These are phyloP conservation scores for Colletotrichum sp. DNA, from an alignment of 2,329 filamentous ascomycete species.

Conservation along the genomic window DNA sequence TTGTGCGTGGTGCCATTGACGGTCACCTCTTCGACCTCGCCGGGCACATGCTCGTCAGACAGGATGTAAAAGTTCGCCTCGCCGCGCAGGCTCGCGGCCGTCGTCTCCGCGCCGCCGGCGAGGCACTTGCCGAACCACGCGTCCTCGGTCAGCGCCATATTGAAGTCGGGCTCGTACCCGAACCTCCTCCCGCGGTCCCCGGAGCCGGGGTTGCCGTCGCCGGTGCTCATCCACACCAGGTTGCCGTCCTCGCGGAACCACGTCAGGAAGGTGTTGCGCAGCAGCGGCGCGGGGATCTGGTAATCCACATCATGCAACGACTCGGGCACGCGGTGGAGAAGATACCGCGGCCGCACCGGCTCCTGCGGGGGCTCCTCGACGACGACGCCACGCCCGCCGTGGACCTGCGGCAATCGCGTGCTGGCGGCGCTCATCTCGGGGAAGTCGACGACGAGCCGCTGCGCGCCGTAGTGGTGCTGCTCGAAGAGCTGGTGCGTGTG, in stretches of 20 bases:
- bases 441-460: conserved; percentile 30
- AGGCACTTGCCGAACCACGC: conserved; percentile 38
- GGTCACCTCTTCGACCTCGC: conserved; percentile 19
- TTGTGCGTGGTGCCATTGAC: neutral
- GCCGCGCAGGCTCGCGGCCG: neutral
- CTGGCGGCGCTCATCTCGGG: conserved; percentile 24
- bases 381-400: conserved; percentile 10
- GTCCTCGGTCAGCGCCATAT: conserved; percentile 40
- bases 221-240: conserved; percentile 9
- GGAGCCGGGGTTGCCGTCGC: neutral
- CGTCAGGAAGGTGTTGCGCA: conserved; percentile 2
- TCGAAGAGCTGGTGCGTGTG: conserved; percentile 38
- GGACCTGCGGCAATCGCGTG: conserved; percentile 30
- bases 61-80: conserved; percentile 21
- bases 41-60: conserved; percentile 2
- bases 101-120: conserved; percentile 21
- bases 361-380: neutral
- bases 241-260: conserved; percentile 20
- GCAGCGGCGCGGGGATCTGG: conserved; percentile 17
- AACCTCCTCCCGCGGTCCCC: neutral
- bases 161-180: conserved; percentile 23
- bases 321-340: conserved; percentile 19
- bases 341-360: conserved; percentile 10
- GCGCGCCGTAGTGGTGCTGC: conserved; percentile 35
- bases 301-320: conserved; percentile 30